Conservation (phyloP, 2,329 filamentous ascomycete species). For the Coniochaeta sp. region DNA sequence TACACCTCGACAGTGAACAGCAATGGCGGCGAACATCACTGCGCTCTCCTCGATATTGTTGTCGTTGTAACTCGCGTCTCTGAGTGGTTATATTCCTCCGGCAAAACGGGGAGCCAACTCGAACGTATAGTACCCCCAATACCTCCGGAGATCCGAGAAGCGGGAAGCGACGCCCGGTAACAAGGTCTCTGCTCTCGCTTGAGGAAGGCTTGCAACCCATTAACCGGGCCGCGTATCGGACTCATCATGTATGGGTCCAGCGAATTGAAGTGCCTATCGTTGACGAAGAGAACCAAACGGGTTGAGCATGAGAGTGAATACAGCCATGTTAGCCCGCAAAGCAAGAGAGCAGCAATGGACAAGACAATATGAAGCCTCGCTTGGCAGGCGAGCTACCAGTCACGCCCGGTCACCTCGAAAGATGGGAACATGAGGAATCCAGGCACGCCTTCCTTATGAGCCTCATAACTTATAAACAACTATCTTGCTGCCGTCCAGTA, state of each 20-base stretch:
- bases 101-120: background rate
- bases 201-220: background rate
- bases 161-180: background rate
- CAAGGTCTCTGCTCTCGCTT: background rate
- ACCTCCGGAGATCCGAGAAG: background rate
- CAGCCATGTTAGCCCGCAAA: background rate
- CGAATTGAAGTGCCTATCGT: no score
- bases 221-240: background rate
- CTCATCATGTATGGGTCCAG: background rate
- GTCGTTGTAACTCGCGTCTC: background rate
- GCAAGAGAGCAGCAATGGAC: background rate
- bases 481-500: background rate
- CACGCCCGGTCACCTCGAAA: background rate
- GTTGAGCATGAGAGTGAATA: background rate
- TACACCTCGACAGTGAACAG: background rate
- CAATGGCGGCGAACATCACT: background rate
- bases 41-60: background rate
- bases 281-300: background rate
- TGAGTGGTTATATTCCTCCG: background rate
- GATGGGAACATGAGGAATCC: background rate
- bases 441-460: background rate
- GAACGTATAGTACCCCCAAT: background rate
- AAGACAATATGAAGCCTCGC: background rate
- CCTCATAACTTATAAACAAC: background rate
- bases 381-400: background rate